phyloP scores from a whole-genome alignment of 2,329 filamentous ascomycete species.

The Aspergillus pseudonomiae region DNA sequence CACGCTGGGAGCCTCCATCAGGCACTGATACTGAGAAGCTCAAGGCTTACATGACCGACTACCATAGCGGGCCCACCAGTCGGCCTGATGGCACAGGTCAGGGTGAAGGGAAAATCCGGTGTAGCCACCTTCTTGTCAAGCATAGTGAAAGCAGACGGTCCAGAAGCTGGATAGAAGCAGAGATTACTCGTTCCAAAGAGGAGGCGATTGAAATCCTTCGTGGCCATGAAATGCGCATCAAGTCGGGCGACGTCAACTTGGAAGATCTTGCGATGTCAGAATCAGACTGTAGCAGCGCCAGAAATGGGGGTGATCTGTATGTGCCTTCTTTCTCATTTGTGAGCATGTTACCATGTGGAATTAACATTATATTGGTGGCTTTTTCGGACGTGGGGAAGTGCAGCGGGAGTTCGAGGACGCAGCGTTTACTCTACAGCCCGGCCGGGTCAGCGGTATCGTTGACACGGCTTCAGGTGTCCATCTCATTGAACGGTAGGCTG shows the following conservation, averaged over 20 bases:
- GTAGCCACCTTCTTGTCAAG: constrained; percentile 91
- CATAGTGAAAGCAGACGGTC: constrained; percentile 85
- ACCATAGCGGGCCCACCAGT: constrained; percentile 66
- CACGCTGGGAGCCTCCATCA: constrained; percentile 89
- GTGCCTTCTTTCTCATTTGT: constrained; percentile 33
- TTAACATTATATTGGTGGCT: constrained; percentile 60
- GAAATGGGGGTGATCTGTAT: constrained; percentile 87
- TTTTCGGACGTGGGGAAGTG: constrained; percentile 94
- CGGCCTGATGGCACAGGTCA: constrained; percentile 38
- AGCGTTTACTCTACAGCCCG: constrained; percentile 84
- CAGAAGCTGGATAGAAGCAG: constrained; percentile 87
- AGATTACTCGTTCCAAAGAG: constrained; percentile 86
- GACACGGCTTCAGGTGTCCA: constrained; percentile 94
- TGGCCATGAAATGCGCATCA: constrained; percentile 75
- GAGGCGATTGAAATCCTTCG: constrained; percentile 80
- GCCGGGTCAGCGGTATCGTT: constrained; percentile 83
- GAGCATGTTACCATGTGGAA: constrained; percentile 5
- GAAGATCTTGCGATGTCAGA: constrained; percentile 85
- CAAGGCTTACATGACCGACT: constrained; percentile 87
- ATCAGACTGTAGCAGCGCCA: constrained; percentile 92
- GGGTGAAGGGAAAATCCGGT: constrained; percentile 83
- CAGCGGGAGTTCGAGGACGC: constrained; percentile 98
- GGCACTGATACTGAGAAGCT: constrained; percentile 90
- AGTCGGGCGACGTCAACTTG: constrained; percentile 67
- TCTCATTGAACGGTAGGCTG: constrained; percentile 83